Base-by-base conservation (phyloP, 2,329 filamentous ascomycete species). In the Phialophora tarda region DNA sequence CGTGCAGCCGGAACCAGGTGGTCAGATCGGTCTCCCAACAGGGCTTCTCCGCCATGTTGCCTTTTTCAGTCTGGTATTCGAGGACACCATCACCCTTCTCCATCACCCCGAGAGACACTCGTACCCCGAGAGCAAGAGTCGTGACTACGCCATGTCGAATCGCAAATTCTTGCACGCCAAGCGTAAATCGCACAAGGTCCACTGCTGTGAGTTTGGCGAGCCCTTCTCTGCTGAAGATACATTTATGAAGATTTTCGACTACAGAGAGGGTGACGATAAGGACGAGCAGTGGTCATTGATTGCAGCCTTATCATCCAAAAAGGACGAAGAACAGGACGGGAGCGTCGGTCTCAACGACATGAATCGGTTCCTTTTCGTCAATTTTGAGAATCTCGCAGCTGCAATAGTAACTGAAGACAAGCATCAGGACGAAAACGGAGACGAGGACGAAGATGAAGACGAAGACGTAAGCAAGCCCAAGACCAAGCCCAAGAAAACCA, bases 41-140 rank as follows among this genome's bases (percentile, higher is more conserved):
- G 26, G 59, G 1, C n/a, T 67, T 12, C 30, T 67, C 21, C 61
- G 61, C n/a, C 67, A 67, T 30, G 30, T 69, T 6, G 61, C 67
- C 14, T 69, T 54, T 53, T 53, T 69, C n/a, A 50, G 60, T 21
- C 4, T 69, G 4, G 34, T 26, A 10, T 69, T 64, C 24, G 67
- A 69, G 48, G 58, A 69, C 41, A 30, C 54, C 41, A 64, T 69
- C 41, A 62, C 61, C 12, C 50, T 69, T 17, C 58, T 69, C 14
- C 67, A 66, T 26, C 63, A 66, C 38, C 63, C 63, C 5, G 60
- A 66, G 34, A 63, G 66, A 21, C 60, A 54, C 17, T 60, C 55
- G 7, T 66, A 61, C 44, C 23, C 12, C 3, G 12, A 21, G 2
- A 69, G 54, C 23, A 68, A 66, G 41, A 50, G 24, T 51, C 17